These are phyloP conservation scores for Geranomyces michiganensis DNA, from an alignment of 192 early-diverging fungal species.

Conservation along the genomic window DNA sequence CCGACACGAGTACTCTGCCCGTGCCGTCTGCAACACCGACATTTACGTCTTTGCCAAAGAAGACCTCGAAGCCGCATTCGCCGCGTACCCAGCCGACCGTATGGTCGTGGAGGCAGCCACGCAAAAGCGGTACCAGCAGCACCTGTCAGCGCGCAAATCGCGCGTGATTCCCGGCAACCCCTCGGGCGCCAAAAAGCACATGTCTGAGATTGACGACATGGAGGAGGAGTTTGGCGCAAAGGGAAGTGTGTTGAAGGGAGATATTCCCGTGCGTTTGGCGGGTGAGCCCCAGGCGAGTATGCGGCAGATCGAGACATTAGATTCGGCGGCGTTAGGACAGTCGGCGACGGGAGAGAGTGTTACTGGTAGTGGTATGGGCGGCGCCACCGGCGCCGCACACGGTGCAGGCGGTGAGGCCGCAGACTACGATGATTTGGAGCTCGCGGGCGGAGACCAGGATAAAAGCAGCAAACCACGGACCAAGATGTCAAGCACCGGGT, in stretches of 20 bases:
- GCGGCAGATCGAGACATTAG: not conserved
- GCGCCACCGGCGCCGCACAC: slow-evolving; percentile 2
- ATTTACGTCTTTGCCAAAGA: slow-evolving; percentile 54
- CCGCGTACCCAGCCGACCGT: slow-evolving; percentile 49
- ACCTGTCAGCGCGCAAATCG: slow-evolving; percentile 32
- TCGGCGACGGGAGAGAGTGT: not conserved
- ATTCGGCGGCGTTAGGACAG: not conserved
- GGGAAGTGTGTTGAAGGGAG: slow-evolving; percentile 24
- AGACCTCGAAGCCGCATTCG: slow-evolving; percentile 46
- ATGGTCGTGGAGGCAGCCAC: slow-evolving; percentile 40
- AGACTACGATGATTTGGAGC: slow-evolving; percentile 7
- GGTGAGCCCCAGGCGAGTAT: slow-evolving; percentile 14
- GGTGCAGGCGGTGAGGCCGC: not conserved
- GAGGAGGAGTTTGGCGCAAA: slow-evolving; percentile 15
- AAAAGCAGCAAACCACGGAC: not conserved
- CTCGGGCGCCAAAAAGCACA: not conserved
- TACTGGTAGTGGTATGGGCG: too few species aligned
- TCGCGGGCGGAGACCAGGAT: not conserved
- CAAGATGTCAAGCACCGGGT: slow-evolving; percentile 9
- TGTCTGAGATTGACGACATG: slow-evolving; percentile 3
- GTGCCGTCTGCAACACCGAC: slow-evolving; percentile 56
- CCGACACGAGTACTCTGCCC: slow-evolving; percentile 52
- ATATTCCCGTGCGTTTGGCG: slow-evolving; percentile 22
- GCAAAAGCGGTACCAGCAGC: slow-evolving; percentile 31
- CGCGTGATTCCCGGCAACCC: slow-evolving; percentile 3